These are phyloP conservation scores for Wickerhamomyces mucosus DNA, from an alignment of 805 yeast species.

Conservation along the genomic window DNA sequence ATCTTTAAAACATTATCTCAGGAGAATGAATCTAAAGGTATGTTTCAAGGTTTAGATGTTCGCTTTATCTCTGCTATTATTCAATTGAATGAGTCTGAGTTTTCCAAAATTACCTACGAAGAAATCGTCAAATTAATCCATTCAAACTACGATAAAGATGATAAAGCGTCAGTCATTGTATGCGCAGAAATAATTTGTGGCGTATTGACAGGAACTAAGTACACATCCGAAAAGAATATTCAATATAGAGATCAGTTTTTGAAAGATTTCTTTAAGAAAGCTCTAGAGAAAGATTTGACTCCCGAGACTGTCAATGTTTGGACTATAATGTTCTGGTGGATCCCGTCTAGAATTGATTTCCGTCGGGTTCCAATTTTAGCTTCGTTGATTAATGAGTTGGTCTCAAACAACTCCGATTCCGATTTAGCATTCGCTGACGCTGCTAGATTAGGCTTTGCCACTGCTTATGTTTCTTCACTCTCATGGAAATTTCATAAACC, in stretches of 20 bases:
- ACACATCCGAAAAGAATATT: conserved; percentile 26
- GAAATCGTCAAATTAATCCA: conserved; percentile 45
- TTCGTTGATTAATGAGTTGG: conserved; percentile 30
- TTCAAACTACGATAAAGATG: conserved; percentile 49
- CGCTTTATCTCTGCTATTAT: conserved; percentile 43
- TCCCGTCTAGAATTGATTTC: conserved; percentile 53
- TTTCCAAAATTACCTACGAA: conserved; percentile 32
- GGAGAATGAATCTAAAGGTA: conserved; percentile 60
- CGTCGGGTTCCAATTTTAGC: conserved; percentile 50
- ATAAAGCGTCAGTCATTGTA: conserved; percentile 68
- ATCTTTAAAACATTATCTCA: conserved; percentile 45
- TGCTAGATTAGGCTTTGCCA: conserved; percentile 46
- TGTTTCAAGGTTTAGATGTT: conserved; percentile 59
- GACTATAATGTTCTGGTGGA: conserved; percentile 70
- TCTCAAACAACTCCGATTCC: conserved; percentile 43
- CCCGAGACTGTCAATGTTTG: conserved; percentile 71
- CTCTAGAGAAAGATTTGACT: conserved; percentile 50
- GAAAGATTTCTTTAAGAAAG: conserved; percentile 30
- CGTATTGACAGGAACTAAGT: conserved; percentile 39
- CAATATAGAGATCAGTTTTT: conserved; percentile 37
- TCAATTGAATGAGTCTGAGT: conserved; percentile 36
- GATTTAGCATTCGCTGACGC: conserved; percentile 61
- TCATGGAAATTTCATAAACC: conserved; percentile 48
- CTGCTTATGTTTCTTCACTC: conserved; percentile 37
- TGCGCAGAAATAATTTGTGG: conserved; percentile 65